Evolutionary conservation across 805 yeast species (phyloP).

Genomic region (Ogataea trehalophila): DNA sequence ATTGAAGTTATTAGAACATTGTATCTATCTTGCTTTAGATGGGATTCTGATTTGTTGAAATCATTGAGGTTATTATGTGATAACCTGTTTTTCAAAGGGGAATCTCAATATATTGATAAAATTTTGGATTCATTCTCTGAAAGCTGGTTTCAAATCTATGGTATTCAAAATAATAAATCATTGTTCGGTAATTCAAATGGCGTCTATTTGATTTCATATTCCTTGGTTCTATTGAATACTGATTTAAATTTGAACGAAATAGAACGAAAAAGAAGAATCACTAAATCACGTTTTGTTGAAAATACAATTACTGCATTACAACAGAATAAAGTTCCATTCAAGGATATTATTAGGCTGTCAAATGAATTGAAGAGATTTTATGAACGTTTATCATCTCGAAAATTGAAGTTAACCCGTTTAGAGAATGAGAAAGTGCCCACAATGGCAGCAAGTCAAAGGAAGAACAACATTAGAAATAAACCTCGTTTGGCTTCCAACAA

Average conservation of each 20-base stretch:
- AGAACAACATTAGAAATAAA: background rate
- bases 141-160: slow-evolving; percentile 54
- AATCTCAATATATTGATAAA: slow-evolving; percentile 75
- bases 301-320: slow-evolving; percentile 47
- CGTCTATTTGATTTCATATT: slow-evolving; percentile 67
- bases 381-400: slow-evolving; percentile 36
- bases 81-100: slow-evolving; percentile 71
- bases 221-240: slow-evolving; percentile 69
- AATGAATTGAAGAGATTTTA: slow-evolving; percentile 36
- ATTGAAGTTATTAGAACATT: slow-evolving; percentile 35
- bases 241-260: slow-evolving; percentile 59
- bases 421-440: background rate
- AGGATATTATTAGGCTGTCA: slow-evolving; percentile 30
- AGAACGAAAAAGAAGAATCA: slow-evolving; percentile 34
- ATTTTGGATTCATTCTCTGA: slow-evolving; percentile 63
- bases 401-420: slow-evolving; percentile 18
- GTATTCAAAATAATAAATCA: slow-evolving; percentile 23
- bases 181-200: slow-evolving; percentile 46
- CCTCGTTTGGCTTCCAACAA: background rate
- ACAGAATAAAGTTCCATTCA: slow-evolving; percentile 22
- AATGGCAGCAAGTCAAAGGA: background rate
- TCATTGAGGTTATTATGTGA: slow-evolving; percentile 60
- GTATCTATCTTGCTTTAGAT: slow-evolving; percentile 43
- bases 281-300: slow-evolving; percentile 39
- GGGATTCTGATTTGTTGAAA: slow-evolving; percentile 46